Base-by-base conservation (phyloP, 2,329 filamentous ascomycete species). In the Myriosclerotinia curreyana region DNA sequence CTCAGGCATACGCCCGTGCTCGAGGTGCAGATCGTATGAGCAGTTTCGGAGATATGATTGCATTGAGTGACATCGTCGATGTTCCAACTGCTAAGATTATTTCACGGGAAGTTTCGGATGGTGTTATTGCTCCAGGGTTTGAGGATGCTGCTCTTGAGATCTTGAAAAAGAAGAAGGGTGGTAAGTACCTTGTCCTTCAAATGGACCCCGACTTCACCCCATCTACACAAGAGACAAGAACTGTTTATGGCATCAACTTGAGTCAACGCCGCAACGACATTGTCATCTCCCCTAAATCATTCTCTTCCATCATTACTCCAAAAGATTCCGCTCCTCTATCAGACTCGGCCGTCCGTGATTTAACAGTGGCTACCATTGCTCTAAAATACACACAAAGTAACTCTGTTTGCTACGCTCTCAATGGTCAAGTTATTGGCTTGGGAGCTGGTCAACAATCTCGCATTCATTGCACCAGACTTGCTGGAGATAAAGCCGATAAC, bases 351-450 rank as follows among this genome's bases (percentile, higher is more conserved):
- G 83, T 94, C 67, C 88, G 94, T 67, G 95, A 99, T 74, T 82
- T 99, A 69, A 93, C 94, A 36, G 89, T 99, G 54, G 95, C 95
- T 62, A 99, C 95, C 64, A 97, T 99, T 74, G 92, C 95, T 42
- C 84, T 98, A 73, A 99, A 99, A 81, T 99, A 96, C 82, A 99
- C 95, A 1, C 93, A 99, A 80, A 96, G 92, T 75, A 99, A 99
- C 85, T 97, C 93, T 34, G 95, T 99, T 69, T 98, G 94, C 85
- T 99, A 98, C 76, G 93, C 95, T 63, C 83, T 92, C 68, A 93
- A 96, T 73, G 95, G 95, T 55, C 95, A 98, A 79, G 85, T 98
- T 72, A 84, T 99, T 71, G 95, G 95, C 69, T 87, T 99, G 64
- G 95, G 95, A 69, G 95, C 95, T 63, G 95, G 95, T 66, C 95